Evolutionary conservation across 176 grass and related monocot genomes (phyloP).

Genomic region (Ensete ventricosum): DNA sequence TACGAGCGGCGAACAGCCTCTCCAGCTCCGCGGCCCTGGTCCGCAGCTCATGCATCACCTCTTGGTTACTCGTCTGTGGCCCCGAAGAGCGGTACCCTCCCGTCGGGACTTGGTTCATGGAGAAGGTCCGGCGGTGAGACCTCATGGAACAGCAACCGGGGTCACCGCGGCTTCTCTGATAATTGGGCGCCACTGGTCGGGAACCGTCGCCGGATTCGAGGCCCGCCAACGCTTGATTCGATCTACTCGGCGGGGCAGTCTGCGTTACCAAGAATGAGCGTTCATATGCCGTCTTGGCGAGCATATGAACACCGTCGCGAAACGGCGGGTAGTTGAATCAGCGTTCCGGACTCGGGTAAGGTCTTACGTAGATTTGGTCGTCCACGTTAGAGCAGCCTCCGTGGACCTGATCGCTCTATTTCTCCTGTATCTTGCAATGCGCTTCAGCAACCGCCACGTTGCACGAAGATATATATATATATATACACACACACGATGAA

Average conservation of each 20-base stretch:
- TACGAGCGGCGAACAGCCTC: conserved; percentile 42
- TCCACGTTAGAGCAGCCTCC: not conserved
- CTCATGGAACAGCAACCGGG: not conserved
- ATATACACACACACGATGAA: too few species aligned
- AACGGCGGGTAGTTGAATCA: not conserved
- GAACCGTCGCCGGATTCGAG: too few species aligned
- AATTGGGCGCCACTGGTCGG: too few species aligned
- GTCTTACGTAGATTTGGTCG: not conserved
- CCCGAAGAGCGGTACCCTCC: not conserved
- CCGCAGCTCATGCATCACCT: conserved; percentile 20
- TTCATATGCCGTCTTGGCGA: not conserved
- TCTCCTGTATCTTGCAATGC: not conserved
- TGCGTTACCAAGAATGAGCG: not conserved
- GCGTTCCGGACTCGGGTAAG: not conserved
- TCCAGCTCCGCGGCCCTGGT: conserved; percentile 46
- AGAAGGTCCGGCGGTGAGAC: not conserved
- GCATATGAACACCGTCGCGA: not conserved
- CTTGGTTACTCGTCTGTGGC: not conserved
- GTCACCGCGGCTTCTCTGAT: too few species aligned
- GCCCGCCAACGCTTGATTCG: not conserved
- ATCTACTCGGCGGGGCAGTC: not conserved
- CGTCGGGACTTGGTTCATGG: not conserved
- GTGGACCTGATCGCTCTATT: not conserved
- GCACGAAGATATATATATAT: too few species aligned
- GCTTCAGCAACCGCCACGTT: not conserved